Percentiles rank a stretch among this genome's conserved stretches.
Conservation (phyloP, 2,329 filamentous ascomycete species). For the Cryphonectria carpinicola region DNA sequence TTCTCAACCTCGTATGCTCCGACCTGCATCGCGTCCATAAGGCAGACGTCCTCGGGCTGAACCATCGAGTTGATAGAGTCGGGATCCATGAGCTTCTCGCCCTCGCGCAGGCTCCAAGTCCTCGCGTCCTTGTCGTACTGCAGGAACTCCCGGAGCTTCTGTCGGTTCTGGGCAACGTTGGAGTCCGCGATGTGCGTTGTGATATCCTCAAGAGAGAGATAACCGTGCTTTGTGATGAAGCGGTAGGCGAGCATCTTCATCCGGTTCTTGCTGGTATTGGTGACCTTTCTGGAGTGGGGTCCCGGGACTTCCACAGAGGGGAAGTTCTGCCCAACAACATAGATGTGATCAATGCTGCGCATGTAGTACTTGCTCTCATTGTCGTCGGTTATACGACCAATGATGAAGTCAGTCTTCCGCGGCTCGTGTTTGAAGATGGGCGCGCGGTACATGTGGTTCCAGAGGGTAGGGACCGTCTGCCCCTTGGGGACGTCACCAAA, state of each 20-base stretch:
- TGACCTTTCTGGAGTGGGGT: conserved; percentile 91
- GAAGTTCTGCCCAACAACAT: conserved; percentile 89
- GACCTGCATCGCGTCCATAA: conserved; percentile 96
- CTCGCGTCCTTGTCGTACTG: conserved; percentile 86
- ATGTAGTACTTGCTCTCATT: conserved; percentile 78
- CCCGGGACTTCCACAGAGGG: conserved; percentile 91
- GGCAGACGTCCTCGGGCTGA: conserved; percentile 91
- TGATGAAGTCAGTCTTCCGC: conserved; percentile 81
- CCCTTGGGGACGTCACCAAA: conserved; percentile 93
- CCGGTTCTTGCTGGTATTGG: conserved; percentile 93
- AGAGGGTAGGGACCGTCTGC: conserved; percentile 85
- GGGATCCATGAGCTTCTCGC: conserved; percentile 79
- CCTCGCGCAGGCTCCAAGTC: conserved; percentile 78
- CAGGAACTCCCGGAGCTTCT: conserved; percentile 97
- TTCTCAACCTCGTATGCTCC: conserved; percentile 89
- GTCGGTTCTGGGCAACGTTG: conserved; percentile 91
- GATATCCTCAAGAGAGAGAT: conserved; percentile 79
- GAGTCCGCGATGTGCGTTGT: conserved; percentile 92
- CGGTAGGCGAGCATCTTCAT: conserved; percentile 96
- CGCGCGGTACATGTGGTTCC: conserved; percentile 94
- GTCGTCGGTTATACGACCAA: conserved; percentile 81
- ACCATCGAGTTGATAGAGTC: conserved; percentile 83
- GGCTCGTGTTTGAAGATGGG: conserved; percentile 88
- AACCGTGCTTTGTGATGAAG: conserved; percentile 76
- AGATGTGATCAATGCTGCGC: conserved; percentile 87